Evolutionary conservation across 1,284 basidiomycete species (phyloP).

Genomic region (Leucocoprinus gongylophorus): DNA sequence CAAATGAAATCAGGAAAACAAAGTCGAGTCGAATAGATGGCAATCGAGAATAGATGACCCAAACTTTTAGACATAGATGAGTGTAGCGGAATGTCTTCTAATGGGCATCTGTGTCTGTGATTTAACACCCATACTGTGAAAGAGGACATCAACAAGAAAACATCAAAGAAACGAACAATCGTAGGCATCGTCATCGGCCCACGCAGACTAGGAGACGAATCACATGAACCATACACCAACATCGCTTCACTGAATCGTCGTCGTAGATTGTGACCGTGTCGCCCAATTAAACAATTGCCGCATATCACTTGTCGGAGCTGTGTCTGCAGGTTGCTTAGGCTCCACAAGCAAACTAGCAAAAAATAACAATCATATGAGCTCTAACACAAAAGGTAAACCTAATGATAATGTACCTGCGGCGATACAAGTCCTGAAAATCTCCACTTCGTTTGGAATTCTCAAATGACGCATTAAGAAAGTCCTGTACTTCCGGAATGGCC

Average conservation of each 20-base stretch:
- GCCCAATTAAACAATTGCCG: conserved; percentile 74
- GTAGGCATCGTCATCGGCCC: neutral
- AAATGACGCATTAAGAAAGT: conserved; percentile 66
- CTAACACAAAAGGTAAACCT: conserved; percentile 1
- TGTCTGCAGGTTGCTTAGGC: conserved; percentile 69
- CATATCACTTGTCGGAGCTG: conserved; percentile 57
- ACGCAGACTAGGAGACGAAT: neutral
- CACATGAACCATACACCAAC: neutral
- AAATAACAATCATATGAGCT: neutral
- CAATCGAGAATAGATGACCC: neutral
- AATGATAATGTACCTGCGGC: conserved; percentile 55
- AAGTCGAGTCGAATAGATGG: neutral
- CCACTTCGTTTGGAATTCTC: conserved; percentile 66
- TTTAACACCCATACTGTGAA: no score
- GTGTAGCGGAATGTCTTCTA: no score
- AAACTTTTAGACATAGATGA: no score
- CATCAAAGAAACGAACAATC: neutral
- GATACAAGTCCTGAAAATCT: conserved; percentile 74
- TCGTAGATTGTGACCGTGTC: conserved; percentile 41
- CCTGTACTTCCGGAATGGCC: conserved; percentile 79
- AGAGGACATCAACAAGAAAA: neutral
- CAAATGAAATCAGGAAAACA: conserved; percentile 17
- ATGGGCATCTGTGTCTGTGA: no score
- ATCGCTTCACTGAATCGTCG: conserved; percentile 10
- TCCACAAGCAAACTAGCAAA: conserved; percentile 63